Evolutionary conservation across 2,329 filamentous ascomycete genomes (phyloP), one percentile per base, ranked within the genome.

Genomic region (Fonsecaea multimorphosa): DNA sequence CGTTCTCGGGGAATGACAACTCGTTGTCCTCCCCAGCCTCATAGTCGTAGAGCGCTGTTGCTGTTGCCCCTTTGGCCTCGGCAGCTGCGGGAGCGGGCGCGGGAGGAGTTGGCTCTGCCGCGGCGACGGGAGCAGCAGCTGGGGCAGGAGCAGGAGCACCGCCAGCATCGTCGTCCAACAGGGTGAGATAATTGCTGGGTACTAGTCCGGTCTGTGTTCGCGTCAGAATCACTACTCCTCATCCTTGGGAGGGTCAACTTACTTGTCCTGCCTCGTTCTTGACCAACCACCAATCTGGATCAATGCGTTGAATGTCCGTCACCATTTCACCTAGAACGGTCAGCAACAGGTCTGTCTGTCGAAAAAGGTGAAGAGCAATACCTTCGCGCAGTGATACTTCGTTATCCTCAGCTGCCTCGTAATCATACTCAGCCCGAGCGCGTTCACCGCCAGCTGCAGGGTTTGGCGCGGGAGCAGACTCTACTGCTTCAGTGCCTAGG

Each of bases 211-310:
- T 71, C 67, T 73, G 62, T 19, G 16, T 27, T 6, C 29, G 22
- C 31, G 34, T 67, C 53, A 65, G 55, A 24, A 31, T 32, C 49
- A 34, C 14, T 34, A 6, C 6, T 31, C 16, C 22, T 9, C 9
- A 3, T 31, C 24, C 36, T n/a, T 36, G n/a, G 46, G 6, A 32
- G 22, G 11, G n/a, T 22, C 5, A 32, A 57, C 84, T 89, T 78
- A 97, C 92, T 57, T 70, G 65, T 72, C 95, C 95, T 68, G 83
- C 84, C 24, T 85, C 81, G 81, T 98, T 99, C 71, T 90, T 91
- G 51, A 96, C 95, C 86, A 97, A 91, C 95, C 95, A 99, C 95
- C 95, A 99, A 76, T 99, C 94, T 58, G 96, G 91, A 73, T 98
- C 95, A 1, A 99, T 92, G 91, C 96, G 96, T 69, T 98, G 92